Evolutionary conservation across 768 basidiomycete genomes (phyloP).

Genomic region (Leccinum broughii): DNA sequence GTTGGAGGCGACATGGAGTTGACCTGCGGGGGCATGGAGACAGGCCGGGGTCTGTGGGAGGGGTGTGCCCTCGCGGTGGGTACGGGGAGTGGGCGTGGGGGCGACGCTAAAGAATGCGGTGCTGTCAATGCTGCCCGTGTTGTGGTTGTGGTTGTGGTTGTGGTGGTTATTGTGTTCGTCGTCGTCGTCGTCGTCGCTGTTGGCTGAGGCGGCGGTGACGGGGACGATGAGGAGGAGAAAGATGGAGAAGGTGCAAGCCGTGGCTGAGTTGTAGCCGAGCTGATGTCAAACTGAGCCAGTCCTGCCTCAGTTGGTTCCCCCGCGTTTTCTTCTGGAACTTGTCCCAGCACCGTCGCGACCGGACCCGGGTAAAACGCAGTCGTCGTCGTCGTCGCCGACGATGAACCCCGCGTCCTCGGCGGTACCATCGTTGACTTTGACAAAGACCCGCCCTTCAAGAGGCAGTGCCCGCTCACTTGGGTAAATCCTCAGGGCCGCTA

Average conservation of each 20-base stretch:
- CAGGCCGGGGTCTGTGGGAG: constrained; percentile 52
- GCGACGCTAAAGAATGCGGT: constrained; percentile 16
- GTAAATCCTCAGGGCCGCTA: constrained; percentile 19
- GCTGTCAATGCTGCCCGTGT: neutral
- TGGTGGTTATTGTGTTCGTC: neutral
- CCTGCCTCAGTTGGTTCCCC: constrained; percentile 51
- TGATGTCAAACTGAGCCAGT: constrained; percentile 50
- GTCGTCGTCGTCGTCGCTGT: constrained; percentile 4
- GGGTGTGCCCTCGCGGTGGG: constrained; percentile 23
- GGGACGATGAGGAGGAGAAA: constrained; percentile 10
- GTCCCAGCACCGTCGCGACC: constrained; percentile 46
- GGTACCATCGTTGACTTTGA: constrained; percentile 10
- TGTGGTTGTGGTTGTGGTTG: constrained; percentile 18
- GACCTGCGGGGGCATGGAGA: constrained; percentile 75
- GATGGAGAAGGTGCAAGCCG: constrained; percentile 14
- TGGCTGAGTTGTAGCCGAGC: constrained; percentile 29
- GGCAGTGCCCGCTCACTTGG: constrained; percentile 25
- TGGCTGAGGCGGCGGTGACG: neutral
- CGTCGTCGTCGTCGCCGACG: constrained; percentile 22
- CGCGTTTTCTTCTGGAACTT: constrained; percentile 50
- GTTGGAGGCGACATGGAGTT: constrained; percentile 36
- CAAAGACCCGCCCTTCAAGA: constrained; percentile 10
- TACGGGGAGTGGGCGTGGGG: constrained; percentile 36
- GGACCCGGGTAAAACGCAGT: constrained; percentile 47
- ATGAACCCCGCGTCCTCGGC: constrained; percentile 9